A percentile compares a stretch with the other conserved stretches of the same genome.
Conservation (phyloP, 495 filamentous ascomycete species). For the Penicillium daleae region DNA sequence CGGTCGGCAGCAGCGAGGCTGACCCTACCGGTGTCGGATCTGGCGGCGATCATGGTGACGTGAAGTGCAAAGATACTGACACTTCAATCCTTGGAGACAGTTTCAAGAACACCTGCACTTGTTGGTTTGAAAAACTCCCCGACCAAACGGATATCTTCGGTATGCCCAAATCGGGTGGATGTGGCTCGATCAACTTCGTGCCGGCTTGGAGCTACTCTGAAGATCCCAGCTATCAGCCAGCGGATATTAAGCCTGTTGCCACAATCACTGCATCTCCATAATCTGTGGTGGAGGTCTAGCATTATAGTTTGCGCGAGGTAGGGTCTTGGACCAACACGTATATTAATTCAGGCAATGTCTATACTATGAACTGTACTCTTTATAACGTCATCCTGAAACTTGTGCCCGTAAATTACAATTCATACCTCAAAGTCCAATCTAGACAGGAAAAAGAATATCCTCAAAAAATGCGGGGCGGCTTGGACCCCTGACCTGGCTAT, state of each 20-base stretch:
- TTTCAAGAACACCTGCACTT: background rate
- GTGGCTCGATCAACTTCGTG: background rate
- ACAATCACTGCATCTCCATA: background rate
- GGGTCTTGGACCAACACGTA: no score
- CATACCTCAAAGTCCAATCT: no score
- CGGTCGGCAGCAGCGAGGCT: background rate
- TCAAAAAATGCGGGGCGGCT: background rate
- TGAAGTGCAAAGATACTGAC: background rate
- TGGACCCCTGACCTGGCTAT: background rate
- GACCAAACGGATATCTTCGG: conserved; percentile 1
- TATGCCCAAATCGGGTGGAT: background rate
- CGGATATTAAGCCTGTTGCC: background rate
- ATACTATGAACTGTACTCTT: background rate
- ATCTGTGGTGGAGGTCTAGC: background rate
- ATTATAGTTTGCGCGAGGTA: background rate
- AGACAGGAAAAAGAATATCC: background rate
- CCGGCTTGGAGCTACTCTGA: background rate
- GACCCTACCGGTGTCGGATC: background rate
- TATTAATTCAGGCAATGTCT: background rate
- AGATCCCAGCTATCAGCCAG: background rate
- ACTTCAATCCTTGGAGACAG: background rate
- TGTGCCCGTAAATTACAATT: no score
- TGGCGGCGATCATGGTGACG: background rate
- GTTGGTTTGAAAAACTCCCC: background rate
- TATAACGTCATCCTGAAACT: background rate